Evolutionary conservation across 345 rosid genomes (phyloP).

Genomic region (Bruguiera sexangula): DNA sequence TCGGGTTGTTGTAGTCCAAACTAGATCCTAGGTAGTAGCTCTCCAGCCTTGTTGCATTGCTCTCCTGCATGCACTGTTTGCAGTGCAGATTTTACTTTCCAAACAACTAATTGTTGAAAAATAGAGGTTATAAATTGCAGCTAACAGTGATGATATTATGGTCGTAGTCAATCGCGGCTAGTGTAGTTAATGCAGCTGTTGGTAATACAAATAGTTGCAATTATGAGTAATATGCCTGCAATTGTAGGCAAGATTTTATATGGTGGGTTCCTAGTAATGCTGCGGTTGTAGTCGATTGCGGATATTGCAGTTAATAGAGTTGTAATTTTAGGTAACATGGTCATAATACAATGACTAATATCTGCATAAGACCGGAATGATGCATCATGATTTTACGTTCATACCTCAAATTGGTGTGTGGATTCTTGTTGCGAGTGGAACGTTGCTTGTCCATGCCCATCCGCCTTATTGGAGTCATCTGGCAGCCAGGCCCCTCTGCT

Average conservation of each 20-base stretch:
- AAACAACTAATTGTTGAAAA: too few relatives aligned
- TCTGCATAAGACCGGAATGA: neutral
- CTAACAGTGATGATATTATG: too few relatives aligned
- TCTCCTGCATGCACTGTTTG: slow-evolving; percentile 21
- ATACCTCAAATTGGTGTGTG: slow-evolving; percentile 28
- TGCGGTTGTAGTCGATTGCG: neutral
- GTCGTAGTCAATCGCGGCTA: too few relatives aligned
- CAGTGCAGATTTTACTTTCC: too few relatives aligned
- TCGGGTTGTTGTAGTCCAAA: slow-evolving; percentile 28
- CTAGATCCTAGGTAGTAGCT: slow-evolving; percentile 27
- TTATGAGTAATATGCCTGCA: too few relatives aligned
- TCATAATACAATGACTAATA: neutral
- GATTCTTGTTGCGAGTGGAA: slow-evolving; percentile 21
- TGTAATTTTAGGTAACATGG: neutral
- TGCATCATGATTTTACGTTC: neutral
- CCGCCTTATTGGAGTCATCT: slow-evolving; percentile 22
- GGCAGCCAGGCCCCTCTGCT: slow-evolving; percentile 33
- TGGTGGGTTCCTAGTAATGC: too few relatives aligned
- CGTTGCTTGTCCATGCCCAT: slow-evolving; percentile 23
- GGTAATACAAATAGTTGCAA: too few relatives aligned
- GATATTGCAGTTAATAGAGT: neutral
- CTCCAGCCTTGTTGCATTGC: slow-evolving; percentile 22
- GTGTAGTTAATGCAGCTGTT: too few relatives aligned
- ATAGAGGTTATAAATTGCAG: too few relatives aligned
- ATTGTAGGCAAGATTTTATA: too few relatives aligned